Evolutionary conservation across 225 moss, liverwort and hornwort species (phyloP).

Genomic region (Bryum argenteum): DNA sequence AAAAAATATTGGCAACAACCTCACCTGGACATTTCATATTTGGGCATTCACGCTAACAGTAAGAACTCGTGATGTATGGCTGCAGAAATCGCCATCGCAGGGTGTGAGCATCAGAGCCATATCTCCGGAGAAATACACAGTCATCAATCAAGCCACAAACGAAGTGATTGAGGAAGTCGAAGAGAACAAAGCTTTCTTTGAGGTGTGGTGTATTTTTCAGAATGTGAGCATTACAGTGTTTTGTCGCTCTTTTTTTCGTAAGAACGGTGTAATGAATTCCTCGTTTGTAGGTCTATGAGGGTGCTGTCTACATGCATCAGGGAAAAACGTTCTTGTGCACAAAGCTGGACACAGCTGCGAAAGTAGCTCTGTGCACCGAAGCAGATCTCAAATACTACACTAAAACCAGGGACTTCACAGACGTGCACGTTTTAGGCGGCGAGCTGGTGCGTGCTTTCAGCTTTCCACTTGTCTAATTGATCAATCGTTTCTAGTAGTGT

Average conservation of each 20-base stretch:
- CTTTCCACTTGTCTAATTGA: background rate
- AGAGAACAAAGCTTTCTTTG: constrained; percentile 90
- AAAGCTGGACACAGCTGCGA: constrained; percentile 69
- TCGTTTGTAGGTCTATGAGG: constrained; percentile 85
- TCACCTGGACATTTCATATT: background rate
- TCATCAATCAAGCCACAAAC: constrained; percentile 74
- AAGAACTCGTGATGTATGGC: background rate
- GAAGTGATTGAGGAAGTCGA: constrained; percentile 95
- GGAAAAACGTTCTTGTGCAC: constrained; percentile 84
- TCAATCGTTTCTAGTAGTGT: background rate
- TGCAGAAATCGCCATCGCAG: constrained; percentile 82
- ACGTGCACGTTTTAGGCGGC: constrained; percentile 81
- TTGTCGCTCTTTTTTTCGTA: constrained; percentile 1
- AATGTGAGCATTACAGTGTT: background rate
- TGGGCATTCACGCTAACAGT: background rate
- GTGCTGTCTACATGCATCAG: constrained; percentile 97
- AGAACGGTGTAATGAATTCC: background rate
- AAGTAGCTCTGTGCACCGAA: constrained; percentile 81
- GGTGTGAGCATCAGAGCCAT: constrained; percentile 89
- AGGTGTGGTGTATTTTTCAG: constrained; percentile 48
- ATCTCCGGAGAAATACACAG: constrained; percentile 78
- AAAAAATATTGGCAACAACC: background rate
- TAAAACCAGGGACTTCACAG: constrained; percentile 84
- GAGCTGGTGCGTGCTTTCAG: constrained; percentile 75
- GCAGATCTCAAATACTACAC: constrained; percentile 94